phyloP scores from a whole-genome alignment of 768 basidiomycete genomes.

The Suillus decipiens region DNA sequence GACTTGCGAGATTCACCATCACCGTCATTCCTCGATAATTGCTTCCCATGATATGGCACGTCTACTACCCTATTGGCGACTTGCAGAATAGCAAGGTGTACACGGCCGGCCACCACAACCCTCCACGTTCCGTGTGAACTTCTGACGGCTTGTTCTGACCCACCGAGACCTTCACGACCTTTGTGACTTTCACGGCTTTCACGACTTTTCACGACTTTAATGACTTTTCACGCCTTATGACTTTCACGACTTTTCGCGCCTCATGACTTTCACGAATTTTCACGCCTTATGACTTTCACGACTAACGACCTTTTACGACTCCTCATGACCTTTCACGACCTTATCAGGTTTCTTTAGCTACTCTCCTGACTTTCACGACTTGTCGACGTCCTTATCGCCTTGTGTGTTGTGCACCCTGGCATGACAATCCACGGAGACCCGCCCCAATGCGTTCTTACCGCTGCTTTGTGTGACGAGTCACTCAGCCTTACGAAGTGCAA shows the following conservation, averaged over 20 bases:
- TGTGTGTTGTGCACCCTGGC: no score
- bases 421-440: background rate
- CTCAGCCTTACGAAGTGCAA: background rate
- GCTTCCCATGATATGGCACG: background rate
- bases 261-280: background rate
- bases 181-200: background rate
- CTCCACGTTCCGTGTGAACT: background rate
- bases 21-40: background rate
- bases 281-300: no score
- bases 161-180: background rate
- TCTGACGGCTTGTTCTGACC: background rate
- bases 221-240: background rate
- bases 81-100: background rate
- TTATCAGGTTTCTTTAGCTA: background rate
- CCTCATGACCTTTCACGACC: background rate
- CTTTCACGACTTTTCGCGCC: background rate
- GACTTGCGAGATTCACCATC: background rate
- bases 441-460: background rate
- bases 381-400: background rate
- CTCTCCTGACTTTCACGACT: background rate
- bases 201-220: background rate
- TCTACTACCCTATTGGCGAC: background rate
- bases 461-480: background rate
- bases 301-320: background rate
- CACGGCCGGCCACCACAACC: background rate